These are phyloP conservation scores for Powellomyces hirtus DNA, from an alignment of 192 early-diverging fungal genomes.

Conservation along the genomic window DNA sequence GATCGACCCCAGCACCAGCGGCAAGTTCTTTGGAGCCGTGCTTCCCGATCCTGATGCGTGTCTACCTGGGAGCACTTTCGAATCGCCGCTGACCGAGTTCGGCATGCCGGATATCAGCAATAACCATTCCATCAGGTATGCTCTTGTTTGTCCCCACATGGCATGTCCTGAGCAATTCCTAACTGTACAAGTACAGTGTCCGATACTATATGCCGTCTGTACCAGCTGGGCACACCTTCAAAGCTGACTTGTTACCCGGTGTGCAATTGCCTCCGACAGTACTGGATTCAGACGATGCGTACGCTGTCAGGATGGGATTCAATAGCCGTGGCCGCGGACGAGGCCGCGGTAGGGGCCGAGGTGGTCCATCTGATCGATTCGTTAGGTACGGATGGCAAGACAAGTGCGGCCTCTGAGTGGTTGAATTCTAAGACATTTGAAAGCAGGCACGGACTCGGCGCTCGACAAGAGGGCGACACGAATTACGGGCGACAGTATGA, in stretches of 20 bases:
- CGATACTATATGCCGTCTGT: constrained; percentile 47
- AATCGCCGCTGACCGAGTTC: constrained; percentile 40
- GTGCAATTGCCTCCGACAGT: constrained; percentile 22
- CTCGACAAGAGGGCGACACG: not conserved
- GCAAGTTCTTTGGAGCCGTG: constrained; percentile 35
- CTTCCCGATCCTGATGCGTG: constrained; percentile 44
- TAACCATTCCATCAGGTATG: constrained; percentile 29
- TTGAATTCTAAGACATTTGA: constrained; percentile 18
- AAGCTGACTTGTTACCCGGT: constrained; percentile 19
- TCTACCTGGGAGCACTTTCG: constrained; percentile 47
- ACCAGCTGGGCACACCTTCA: constrained; percentile 28
- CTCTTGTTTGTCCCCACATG: no score
- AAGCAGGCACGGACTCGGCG: constrained; percentile 11
- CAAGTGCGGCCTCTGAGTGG: not conserved
- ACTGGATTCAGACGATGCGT: constrained; percentile 34
- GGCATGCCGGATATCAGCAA: constrained; percentile 40
- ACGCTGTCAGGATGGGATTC: constrained; percentile 37
- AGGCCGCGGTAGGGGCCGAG: constrained; percentile 26
- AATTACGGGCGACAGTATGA: constrained; percentile 1
- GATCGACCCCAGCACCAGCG: constrained; percentile 30
- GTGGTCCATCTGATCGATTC: constrained; percentile 22
- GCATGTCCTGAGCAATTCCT: not conserved
- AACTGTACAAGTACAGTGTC: constrained; percentile 13
- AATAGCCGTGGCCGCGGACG: constrained; percentile 19
- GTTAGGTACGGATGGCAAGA: constrained; percentile 8